Percentiles rank a stretch among this genome's conserved stretches.
Conservation (phyloP, 2,329 filamentous ascomycete genomes). For the Amylocarpus encephaloides region DNA sequence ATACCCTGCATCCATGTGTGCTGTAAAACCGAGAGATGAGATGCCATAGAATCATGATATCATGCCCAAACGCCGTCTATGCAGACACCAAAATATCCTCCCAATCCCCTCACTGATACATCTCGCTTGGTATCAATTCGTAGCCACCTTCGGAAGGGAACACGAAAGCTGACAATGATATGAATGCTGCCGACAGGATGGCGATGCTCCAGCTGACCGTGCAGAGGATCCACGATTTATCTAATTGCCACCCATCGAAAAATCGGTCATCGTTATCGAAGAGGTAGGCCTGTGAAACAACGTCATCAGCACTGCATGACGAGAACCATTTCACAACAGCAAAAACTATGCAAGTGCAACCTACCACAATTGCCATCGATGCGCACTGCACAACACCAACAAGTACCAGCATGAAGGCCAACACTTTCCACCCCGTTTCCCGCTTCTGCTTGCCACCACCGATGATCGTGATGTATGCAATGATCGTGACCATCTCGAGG, state of each 20-base stretch:
- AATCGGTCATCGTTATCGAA: constrained; percentile 81
- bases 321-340: neutral
- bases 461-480: constrained; percentile 72
- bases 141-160: constrained; percentile 81
- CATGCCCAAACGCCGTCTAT: too few relatives aligned
- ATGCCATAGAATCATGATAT: too few relatives aligned
- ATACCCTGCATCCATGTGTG: too few relatives aligned
- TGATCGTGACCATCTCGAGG: constrained; percentile 73
- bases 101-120: constrained; percentile 1
- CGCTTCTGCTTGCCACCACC: constrained; percentile 72
- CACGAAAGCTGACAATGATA: constrained; percentile 61
- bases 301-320: constrained; percentile 4
- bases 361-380: constrained; percentile 77
- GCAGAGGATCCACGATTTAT: constrained; percentile 70
- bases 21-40: too few relatives aligned
- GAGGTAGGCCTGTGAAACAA: constrained; percentile 61
- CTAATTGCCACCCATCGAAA: constrained; percentile 73
- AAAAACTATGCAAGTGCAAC: constrained; percentile 32
- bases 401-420: constrained; percentile 58
- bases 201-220: constrained; percentile 49
- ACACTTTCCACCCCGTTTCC: constrained; percentile 74
- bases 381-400: constrained; percentile 65
- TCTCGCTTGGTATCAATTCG: constrained; percentile 57
- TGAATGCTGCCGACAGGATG: constrained; percentile 47
- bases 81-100: neutral